A percentile compares a stretch with the other conserved stretches of the same genome.
phyloP scores from a whole-genome alignment of 2,329 filamentous ascomycete species.

The Neonectria hederae region DNA sequence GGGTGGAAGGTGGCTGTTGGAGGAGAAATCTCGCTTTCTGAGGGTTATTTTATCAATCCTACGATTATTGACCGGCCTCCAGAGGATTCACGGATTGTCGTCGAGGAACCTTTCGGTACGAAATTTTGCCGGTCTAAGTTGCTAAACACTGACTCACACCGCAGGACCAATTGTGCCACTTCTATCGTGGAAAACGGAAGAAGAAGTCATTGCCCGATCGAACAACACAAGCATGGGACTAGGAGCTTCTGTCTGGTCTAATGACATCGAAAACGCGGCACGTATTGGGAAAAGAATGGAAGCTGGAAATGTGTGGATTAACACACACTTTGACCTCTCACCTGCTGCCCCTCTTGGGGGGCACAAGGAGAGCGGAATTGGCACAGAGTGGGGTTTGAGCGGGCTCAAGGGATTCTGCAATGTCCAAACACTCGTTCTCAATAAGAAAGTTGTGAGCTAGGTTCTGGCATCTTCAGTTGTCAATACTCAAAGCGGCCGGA shows the following conservation, averaged over 20 bases:
- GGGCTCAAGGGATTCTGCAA: slow-evolving; percentile 34
- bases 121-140: not conserved
- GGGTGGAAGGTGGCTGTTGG: slow-evolving; percentile 15
- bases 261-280: slow-evolving; percentile 59
- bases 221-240: slow-evolving; percentile 64
- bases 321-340: slow-evolving; percentile 58
- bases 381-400: slow-evolving; percentile 50
- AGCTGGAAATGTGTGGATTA: slow-evolving; percentile 68
- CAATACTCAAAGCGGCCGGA: no score
- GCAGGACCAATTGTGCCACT: slow-evolving; percentile 66
- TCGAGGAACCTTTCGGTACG: slow-evolving; percentile 58
- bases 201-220: slow-evolving; percentile 63
- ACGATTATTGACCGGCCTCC: slow-evolving; percentile 65
- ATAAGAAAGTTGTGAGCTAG: not conserved
- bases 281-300: slow-evolving; percentile 62
- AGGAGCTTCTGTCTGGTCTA: slow-evolving; percentile 65
- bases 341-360: slow-evolving; percentile 50
- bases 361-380: slow-evolving; percentile 54
- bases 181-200: slow-evolving; percentile 67
- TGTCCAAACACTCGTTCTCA: not conserved
- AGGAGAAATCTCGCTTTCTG: not conserved
- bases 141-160: not conserved
- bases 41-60: slow-evolving; percentile 10
- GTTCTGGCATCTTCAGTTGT: not conserved
- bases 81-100: slow-evolving; percentile 62